phyloP scores from a whole-genome alignment of 2,329 filamentous ascomycete genomes.

The Trichoderma guizhouense region DNA sequence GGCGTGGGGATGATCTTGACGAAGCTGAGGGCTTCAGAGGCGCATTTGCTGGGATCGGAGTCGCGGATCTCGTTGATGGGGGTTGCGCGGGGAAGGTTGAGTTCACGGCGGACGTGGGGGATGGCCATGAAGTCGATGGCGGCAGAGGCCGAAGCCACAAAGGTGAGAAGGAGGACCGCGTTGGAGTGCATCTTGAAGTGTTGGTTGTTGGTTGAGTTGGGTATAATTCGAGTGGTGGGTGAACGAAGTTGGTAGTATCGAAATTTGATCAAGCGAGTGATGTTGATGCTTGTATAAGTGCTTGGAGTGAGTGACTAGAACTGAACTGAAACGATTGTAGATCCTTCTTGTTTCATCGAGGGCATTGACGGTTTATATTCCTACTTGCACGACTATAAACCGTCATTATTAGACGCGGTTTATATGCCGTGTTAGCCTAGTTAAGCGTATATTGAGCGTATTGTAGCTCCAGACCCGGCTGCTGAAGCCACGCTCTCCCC shows the following conservation, averaged over 20 bases:
- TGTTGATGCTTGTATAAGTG: background rate
- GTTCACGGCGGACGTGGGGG: slow-evolving; percentile 27
- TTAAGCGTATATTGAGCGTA: background rate
- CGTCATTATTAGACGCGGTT: background rate
- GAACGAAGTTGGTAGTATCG: background rate
- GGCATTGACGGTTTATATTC: background rate
- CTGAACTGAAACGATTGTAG: background rate
- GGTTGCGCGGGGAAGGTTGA: slow-evolving; percentile 26
- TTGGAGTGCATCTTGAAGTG: slow-evolving; percentile 27
- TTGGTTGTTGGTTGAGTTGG: background rate
- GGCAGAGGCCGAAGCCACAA: slow-evolving; percentile 28
- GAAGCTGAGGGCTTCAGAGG: slow-evolving; percentile 25
- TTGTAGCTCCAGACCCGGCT: background rate
- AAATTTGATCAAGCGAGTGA: background rate
- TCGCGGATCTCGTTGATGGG: background rate
- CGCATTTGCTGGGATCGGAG: slow-evolving; percentile 22
- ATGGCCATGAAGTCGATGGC: slow-evolving; percentile 30
- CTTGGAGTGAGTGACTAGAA: background rate
- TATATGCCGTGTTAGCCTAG: background rate
- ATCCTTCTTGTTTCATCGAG: background rate
- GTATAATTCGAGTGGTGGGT: background rate
- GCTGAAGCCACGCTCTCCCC: background rate
- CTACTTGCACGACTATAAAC: background rate
- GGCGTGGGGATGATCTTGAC: slow-evolving; percentile 31
- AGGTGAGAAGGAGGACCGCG: slow-evolving; percentile 26